phyloP scores from a whole-genome alignment of 1,139 yeast species.

The Debaryomyces sp. region DNA sequence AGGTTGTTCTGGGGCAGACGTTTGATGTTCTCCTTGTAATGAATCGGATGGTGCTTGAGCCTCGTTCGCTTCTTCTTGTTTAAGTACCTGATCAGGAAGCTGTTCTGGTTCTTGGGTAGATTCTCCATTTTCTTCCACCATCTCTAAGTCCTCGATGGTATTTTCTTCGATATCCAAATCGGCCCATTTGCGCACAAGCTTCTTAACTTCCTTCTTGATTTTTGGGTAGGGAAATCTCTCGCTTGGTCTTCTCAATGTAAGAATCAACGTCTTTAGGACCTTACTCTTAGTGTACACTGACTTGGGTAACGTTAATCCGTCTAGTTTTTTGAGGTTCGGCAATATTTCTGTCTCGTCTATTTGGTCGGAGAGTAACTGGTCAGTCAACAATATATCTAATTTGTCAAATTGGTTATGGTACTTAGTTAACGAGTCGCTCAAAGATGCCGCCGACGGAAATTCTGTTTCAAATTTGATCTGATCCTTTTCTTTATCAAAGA shows the following conservation, averaged over 20 bases:
- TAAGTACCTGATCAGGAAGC: neutral
- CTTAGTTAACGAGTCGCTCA: constrained; percentile 21
- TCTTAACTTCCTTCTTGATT: constrained; percentile 24
- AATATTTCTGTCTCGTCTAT: constrained; percentile 15
- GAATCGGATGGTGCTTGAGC: constrained; percentile 1
- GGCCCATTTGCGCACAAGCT: constrained; percentile 25
- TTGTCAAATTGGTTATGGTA: constrained; percentile 21
- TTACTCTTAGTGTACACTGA: constrained; percentile 34
- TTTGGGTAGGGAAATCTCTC: constrained; percentile 20
- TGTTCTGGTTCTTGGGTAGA: constrained; percentile 13
- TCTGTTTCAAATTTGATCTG: constrained; percentile 28
- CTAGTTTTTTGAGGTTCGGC: constrained; percentile 23
- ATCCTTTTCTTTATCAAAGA: constrained; percentile 36
- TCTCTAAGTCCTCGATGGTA: constrained; percentile 18
- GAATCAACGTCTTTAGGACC: constrained; percentile 34
- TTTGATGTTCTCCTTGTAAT: constrained; percentile 10
- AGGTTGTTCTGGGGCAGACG: constrained; percentile 11
- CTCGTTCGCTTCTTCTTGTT: neutral
- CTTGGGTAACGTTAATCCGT: constrained; percentile 27
- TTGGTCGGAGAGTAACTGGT: constrained; percentile 18
- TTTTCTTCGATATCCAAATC: constrained; percentile 21
- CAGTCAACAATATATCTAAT: constrained; percentile 22
- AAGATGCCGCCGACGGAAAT: constrained; percentile 27
- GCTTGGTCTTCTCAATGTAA: constrained; percentile 31
- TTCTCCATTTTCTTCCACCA: constrained; percentile 10